Conservation (phyloP, 352 stramenopile species). For the Pythium guiyangense region DNA sequence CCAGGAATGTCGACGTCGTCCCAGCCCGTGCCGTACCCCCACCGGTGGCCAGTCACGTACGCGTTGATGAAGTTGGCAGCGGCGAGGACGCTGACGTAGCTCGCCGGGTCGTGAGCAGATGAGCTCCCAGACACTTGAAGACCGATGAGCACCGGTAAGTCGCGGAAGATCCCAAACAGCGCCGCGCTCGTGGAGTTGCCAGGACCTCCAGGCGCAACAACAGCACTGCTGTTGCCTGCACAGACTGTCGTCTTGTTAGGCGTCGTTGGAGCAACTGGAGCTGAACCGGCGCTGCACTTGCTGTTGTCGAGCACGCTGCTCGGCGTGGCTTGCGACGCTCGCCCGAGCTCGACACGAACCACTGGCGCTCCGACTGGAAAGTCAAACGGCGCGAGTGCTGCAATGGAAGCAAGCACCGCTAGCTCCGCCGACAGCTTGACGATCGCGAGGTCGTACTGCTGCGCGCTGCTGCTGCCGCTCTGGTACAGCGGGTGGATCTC, state of each 20-base stretch:
- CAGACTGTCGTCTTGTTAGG: not conserved
- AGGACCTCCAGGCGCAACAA: too few species aligned
- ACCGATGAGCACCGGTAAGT: not conserved
- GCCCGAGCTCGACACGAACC: too few species aligned
- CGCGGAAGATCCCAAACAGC: not conserved
- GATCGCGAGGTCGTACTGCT: too few species aligned
- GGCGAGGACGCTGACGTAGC: not conserved
- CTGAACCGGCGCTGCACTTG: too few species aligned
- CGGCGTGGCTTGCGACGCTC: too few species aligned
- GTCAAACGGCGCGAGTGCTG: too few species aligned
- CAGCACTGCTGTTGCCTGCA: not conserved
- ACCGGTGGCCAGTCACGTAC: not conserved
- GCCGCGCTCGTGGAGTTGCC: not conserved
- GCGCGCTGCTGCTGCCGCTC: too few species aligned
- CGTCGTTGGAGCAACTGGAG: too few species aligned
- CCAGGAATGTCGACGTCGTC: not conserved
- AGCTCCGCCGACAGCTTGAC: too few species aligned
- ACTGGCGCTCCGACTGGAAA: too few species aligned
- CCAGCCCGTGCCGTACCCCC: not conserved
- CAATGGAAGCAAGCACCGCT: too few species aligned
- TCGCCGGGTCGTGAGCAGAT: not conserved
- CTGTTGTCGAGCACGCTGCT: not conserved
- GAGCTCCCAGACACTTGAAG: not conserved
- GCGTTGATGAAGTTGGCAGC: conserved; percentile 12
- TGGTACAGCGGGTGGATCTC: too few species aligned